These are phyloP conservation scores for Rhododendron kiyosumense DNA, from an alignment of 148 eudicot species.

Conservation along the genomic window DNA sequence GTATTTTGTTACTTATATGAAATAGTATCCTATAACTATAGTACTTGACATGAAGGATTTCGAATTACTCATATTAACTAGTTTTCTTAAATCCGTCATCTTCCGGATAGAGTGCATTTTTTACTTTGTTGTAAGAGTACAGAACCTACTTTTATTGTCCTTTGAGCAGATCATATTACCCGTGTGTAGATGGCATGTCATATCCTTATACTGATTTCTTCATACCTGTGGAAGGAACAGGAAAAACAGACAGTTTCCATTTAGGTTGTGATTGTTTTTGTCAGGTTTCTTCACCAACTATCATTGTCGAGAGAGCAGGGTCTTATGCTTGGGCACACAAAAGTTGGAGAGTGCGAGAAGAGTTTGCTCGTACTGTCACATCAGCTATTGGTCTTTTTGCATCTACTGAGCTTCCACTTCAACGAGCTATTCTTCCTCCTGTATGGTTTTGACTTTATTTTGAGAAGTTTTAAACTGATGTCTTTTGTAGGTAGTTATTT, in stretches of 20 bases:
- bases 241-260: not conserved
- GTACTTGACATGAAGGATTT: not conserved
- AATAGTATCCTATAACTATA: not conserved
- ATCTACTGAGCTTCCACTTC: slow-evolving; percentile 93
- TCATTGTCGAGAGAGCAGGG: slow-evolving; percentile 95
- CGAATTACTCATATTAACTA: not conserved
- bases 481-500: not conserved
- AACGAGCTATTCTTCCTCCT: slow-evolving; percentile 93
- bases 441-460: slow-evolving; percentile 37
- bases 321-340: slow-evolving; percentile 91
- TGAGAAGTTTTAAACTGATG: not conserved
- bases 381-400: slow-evolving; percentile 89
- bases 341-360: slow-evolving; percentile 97
- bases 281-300: slow-evolving; percentile 94
- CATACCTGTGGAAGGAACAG: not conserved
- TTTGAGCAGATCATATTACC: not conserved
- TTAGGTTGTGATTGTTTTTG: slow-evolving; percentile 2
- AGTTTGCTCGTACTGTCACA: slow-evolving; percentile 92
- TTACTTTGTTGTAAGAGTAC: not conserved
- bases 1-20: not conserved
- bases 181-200: not conserved
- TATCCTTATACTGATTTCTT: not conserved
- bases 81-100: not conserved
- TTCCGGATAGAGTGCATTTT: not conserved
- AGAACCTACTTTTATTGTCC: not conserved